Base-by-base conservation (phyloP, 306 rosid genomes). In the Mimosa pudica region DNA sequence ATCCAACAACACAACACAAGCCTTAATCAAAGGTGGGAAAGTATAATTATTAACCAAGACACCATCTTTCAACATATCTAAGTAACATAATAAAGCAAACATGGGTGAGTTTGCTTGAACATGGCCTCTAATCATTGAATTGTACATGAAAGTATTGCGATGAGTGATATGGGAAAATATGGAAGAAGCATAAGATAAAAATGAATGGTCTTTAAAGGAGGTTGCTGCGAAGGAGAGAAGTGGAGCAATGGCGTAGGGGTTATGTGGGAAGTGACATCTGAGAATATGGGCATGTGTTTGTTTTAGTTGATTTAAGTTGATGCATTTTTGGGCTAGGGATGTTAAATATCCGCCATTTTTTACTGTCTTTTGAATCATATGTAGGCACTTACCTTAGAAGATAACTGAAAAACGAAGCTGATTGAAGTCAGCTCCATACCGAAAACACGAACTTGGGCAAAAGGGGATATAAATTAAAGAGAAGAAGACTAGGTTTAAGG, bases 21-120 rank as follows among this genome's bases (percentile, higher is more conserved):
- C 92, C 58, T 94, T 94, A 46, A 92, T 85, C 82, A 94, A 77
- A 11, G 93, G 90, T 2, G 97, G 97, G 68, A 94, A 94, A 0
- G 97, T 94, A 48, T 77, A 92, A 77, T 94, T 89, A 54, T 94
- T 94, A n/a, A 89, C 84, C n/a, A 74, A 70, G 51, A 89, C 10
- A 57, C 88, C 92, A 33, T 70, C 18, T 79, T 73, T 74, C 63
- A 94, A 61, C 98, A 94, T 82, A 46, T 87, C 78, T 0, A 80
- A 38, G 82, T 92, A 94, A 80, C 90, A 90, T 0, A 71, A 70
- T 10, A 92, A 17, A 3, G 97, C 89, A 13, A 13, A 74, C 6
- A 64, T 6, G 45, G 92, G 93, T 35, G 79, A 82, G 10, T 18
- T 74, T 11, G 80, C 30, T 13, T 65, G 89, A 47, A 86, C 85